These are phyloP conservation scores for Neohortaea acidophila DNA, from an alignment of 495 filamentous ascomycete genomes.

Conservation along the genomic window DNA sequence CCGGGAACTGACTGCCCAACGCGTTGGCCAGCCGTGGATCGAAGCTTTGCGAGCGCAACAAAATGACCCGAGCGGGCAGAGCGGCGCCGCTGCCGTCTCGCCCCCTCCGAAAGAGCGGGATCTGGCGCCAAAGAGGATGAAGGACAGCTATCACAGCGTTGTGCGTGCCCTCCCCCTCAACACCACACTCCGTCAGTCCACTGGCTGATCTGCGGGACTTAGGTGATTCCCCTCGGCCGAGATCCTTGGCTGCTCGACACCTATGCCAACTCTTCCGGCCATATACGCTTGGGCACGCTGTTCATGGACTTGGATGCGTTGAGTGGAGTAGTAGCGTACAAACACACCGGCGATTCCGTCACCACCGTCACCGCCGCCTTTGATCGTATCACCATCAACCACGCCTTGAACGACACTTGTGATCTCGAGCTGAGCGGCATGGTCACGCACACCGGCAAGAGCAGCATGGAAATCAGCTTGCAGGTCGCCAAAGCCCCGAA, in stretches of 20 bases:
- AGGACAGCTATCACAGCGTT: conserved; percentile 46
- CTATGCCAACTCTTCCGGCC: conserved; percentile 51
- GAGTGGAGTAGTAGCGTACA: conserved; percentile 65
- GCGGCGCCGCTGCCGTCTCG: conserved; percentile 9
- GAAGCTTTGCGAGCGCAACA: conserved; percentile 44
- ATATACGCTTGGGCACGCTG: conserved; percentile 53
- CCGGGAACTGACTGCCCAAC: conserved; percentile 35
- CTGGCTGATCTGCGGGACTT: conserved; percentile 17
- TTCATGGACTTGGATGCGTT: conserved; percentile 76
- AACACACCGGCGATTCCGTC: conserved; percentile 62
- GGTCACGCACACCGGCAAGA: conserved; percentile 67
- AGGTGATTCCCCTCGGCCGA: conserved; percentile 50
- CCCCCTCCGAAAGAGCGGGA: conserved; percentile 31
- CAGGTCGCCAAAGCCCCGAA: conserved; percentile 52
- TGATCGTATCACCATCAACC: conserved; percentile 62
- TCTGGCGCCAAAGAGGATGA: conserved; percentile 47
- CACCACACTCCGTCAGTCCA: not conserved
- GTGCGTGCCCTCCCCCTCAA: too few species aligned
- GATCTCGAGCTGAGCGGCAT: conserved; percentile 67
- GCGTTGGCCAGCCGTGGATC: conserved; percentile 56
- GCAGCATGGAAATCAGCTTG: conserved; percentile 66
- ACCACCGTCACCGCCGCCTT: conserved; percentile 71
- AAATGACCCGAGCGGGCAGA: conserved; percentile 16
- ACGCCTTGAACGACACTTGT: conserved; percentile 61
- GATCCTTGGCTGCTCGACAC: conserved; percentile 58